Percentiles rank a stretch among this genome's conserved stretches.
Conservation (phyloP, 1,284 basidiomycete species). For the Pterulicium gracile region DNA sequence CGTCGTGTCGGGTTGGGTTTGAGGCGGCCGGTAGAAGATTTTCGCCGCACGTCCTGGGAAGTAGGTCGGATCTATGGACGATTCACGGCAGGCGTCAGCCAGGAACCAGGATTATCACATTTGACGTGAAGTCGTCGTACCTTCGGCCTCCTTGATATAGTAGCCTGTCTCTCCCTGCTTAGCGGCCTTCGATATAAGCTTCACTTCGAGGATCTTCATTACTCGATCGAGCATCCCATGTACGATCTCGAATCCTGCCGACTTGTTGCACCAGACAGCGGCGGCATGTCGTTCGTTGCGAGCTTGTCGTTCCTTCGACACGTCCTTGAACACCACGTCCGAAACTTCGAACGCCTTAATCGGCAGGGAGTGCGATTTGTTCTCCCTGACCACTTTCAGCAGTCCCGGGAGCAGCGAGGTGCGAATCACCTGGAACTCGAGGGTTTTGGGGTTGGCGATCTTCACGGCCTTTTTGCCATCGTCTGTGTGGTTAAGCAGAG, state of each 20-base stretch:
- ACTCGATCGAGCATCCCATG: conserved; percentile 91
- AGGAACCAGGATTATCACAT: conserved; percentile 5
- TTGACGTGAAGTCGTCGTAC: conserved; percentile 31
- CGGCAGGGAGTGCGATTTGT: conserved; percentile 87
- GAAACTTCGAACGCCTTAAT: conserved; percentile 92
- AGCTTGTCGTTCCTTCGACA: conserved; percentile 68
- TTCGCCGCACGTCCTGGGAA: conserved; percentile 92
- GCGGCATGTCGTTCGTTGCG: conserved; percentile 82
- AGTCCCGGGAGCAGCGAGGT: conserved; percentile 93
- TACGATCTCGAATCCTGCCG: conserved; percentile 93
- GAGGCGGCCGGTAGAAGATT: conserved; percentile 72
- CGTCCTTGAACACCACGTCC: conserved; percentile 89
- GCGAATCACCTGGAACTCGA: conserved; percentile 96
- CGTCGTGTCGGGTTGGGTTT: conserved; percentile 21
- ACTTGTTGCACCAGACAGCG: conserved; percentile 93
- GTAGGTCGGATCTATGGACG: conserved; percentile 76
- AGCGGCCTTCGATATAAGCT: conserved; percentile 57
- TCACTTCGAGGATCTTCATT: conserved; percentile 92
- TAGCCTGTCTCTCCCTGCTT: conserved; percentile 64
- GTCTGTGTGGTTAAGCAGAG: conserved; percentile 81
- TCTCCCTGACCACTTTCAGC: conserved; percentile 95
- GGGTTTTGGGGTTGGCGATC: conserved; percentile 94
- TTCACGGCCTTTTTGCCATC: conserved; percentile 76
- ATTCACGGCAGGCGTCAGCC: no score
- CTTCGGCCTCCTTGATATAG: conserved; percentile 80